A percentile compares a stretch with the other conserved stretches of the same genome.
phyloP scores from a whole-genome alignment of 1,284 basidiomycete genomes.

The Ustilago nuda region DNA sequence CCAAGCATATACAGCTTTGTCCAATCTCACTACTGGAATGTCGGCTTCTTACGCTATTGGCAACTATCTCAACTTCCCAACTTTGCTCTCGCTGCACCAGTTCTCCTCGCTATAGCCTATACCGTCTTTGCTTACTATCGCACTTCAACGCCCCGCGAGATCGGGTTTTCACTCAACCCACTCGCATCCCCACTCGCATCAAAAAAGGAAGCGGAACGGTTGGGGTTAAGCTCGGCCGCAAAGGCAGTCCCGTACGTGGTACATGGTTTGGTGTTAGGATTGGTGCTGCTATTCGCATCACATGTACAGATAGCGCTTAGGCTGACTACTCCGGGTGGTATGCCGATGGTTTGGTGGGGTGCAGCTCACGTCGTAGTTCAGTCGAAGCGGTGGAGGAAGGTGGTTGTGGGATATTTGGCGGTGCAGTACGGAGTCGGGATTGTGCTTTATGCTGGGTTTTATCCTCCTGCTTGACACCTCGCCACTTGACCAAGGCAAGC shows the following conservation, averaged over 20 bases:
- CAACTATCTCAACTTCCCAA: constrained; percentile 84
- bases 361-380: constrained; percentile 76
- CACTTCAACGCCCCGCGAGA: neutral
- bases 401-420: constrained; percentile 78
- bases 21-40: constrained; percentile 85
- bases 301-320: constrained; percentile 92
- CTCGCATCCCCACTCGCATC: neutral
- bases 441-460: constrained; percentile 85
- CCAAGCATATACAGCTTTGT: constrained; percentile 86
- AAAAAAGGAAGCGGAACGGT: neutral
- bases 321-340: constrained; percentile 75
- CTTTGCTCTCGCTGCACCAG: constrained; percentile 82
- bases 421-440: constrained; percentile 80
- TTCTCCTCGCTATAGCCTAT: constrained; percentile 63
- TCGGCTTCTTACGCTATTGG: constrained; percentile 90
- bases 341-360: constrained; percentile 87
- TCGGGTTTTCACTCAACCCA: constrained; percentile 58
- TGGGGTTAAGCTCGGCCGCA: constrained; percentile 1
- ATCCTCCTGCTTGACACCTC: constrained; percentile 81
- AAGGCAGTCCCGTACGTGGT: constrained; percentile 76
- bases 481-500: neutral
- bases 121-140: constrained; percentile 63
- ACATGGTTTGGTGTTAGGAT: constrained; percentile 74
- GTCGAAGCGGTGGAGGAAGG: constrained; percentile 52
- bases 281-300: constrained; percentile 79